These are phyloP conservation scores for Annulohypoxylon maeteangense DNA, from an alignment of 495 filamentous ascomycete genomes.

Conservation along the genomic window DNA sequence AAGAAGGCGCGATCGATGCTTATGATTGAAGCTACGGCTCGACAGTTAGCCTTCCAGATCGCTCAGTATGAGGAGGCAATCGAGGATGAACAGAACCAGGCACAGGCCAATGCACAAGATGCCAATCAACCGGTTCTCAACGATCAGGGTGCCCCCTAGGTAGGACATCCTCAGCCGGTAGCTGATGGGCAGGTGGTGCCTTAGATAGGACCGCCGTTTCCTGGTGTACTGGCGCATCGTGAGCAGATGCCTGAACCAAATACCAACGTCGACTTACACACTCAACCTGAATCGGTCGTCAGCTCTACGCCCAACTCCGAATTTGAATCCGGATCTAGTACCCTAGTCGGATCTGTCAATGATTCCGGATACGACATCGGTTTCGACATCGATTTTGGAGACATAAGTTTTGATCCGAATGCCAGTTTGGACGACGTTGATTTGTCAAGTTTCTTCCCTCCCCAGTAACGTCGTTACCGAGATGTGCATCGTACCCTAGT, in stretches of 20 bases:
- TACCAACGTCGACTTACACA: too few relatives aligned
- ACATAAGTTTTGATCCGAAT: too few relatives aligned
- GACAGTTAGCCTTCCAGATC: constrained; percentile 58
- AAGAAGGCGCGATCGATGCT: constrained; percentile 54
- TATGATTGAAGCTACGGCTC: constrained; percentile 54
- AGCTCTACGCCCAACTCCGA: too few relatives aligned
- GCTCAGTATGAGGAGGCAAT: constrained; percentile 54
- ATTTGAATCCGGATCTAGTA: too few relatives aligned
- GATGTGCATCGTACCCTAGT: background rate
- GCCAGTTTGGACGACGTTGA: background rate
- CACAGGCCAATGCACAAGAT: constrained; percentile 25
- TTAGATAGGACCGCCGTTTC: background rate
- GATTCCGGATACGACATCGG: too few relatives aligned
- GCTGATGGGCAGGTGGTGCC: background rate
- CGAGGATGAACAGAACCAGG: constrained; percentile 42
- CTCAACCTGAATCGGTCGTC: too few relatives aligned
- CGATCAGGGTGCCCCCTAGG: constrained; percentile 43
- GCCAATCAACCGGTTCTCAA: constrained; percentile 34
- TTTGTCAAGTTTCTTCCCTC: background rate
- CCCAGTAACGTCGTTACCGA: background rate
- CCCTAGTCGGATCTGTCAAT: too few relatives aligned
- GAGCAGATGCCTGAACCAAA: background rate
- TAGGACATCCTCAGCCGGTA: background rate
- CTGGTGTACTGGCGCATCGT: background rate
- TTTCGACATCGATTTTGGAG: too few relatives aligned